Evolutionary conservation across 2,329 filamentous ascomycete species (phyloP).

Genomic region (Bipolaris cookei): DNA sequence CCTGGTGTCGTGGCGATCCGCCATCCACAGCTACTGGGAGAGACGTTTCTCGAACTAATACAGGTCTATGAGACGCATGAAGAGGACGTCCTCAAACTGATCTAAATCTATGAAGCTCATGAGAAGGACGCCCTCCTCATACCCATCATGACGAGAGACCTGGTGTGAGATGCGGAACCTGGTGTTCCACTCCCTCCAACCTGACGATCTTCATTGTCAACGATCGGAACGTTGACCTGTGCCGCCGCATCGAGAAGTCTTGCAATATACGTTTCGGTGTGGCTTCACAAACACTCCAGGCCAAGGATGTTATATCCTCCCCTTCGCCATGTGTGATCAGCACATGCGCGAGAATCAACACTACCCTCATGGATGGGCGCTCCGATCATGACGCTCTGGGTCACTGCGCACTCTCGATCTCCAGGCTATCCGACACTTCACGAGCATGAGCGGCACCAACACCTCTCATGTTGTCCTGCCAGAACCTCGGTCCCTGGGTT

Average conservation of each 20-base stretch:
- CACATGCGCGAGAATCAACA: slow-evolving; percentile 95
- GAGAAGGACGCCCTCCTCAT: slow-evolving; percentile 12
- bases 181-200: slow-evolving; percentile 66
- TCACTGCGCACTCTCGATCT: slow-evolving; percentile 38
- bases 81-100: slow-evolving; percentile 54
- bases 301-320: slow-evolving; percentile 70
- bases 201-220: slow-evolving; percentile 80
- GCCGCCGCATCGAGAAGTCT: slow-evolving; percentile 87
- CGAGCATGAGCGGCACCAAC: slow-evolving; percentile 88
- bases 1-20: slow-evolving; percentile 60
- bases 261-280: slow-evolving; percentile 84
- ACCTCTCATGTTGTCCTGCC: slow-evolving; percentile 79
- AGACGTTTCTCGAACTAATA: slow-evolving; percentile 66
- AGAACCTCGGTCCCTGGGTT: too few relatives aligned
- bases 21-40: slow-evolving; percentile 54
- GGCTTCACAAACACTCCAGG: slow-evolving; percentile 81
- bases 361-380: slow-evolving; percentile 88
- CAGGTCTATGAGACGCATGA: slow-evolving; percentile 67
- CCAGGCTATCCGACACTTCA: slow-evolving; percentile 47
- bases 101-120: too few relatives aligned
- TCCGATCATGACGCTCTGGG: slow-evolving; percentile 55
- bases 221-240: slow-evolving; percentile 72
- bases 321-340: slow-evolving; percentile 89
- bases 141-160: slow-evolving; percentile 39
- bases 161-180: slow-evolving; percentile 38